Percentiles rank a stretch among this genome's conserved stretches.
Conservation (phyloP, 2,329 filamentous ascomycete genomes). For the Ploettnerulaceae sp. region DNA sequence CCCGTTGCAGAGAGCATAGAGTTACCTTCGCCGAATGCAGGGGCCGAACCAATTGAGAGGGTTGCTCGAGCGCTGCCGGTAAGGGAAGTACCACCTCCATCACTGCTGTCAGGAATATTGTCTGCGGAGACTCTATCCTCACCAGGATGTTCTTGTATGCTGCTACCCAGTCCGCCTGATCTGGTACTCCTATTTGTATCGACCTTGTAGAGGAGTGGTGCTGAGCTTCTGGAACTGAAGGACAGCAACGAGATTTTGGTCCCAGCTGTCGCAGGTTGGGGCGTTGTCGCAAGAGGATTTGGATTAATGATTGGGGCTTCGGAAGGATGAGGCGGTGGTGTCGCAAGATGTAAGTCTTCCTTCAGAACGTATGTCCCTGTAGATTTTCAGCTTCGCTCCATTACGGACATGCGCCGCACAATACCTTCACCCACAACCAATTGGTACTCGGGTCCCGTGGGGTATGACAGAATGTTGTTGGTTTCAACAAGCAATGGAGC, state of each 20-base stretch:
- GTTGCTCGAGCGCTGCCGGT: conserved; percentile 39
- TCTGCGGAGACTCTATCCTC: conserved; percentile 59
- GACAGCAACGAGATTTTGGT: conserved; percentile 74
- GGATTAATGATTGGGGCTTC: conserved; percentile 82
- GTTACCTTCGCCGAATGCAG: conserved; percentile 84
- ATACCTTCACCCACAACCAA: conserved; percentile 89
- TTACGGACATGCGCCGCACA: conserved; percentile 10
- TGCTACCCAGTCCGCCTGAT: conserved; percentile 40
- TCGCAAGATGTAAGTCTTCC: conserved; percentile 88
- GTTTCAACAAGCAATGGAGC: conserved; percentile 81
- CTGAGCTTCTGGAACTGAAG: conserved; percentile 31
- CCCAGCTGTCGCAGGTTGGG: conserved; percentile 77
- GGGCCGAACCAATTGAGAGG: conserved; percentile 39
- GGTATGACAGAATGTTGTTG: conserved; percentile 80
- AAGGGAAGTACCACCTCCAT: conserved; percentile 48
- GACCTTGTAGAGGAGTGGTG: conserved; percentile 51
- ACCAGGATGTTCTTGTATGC: conserved; percentile 57
- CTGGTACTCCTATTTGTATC: conserved; percentile 47
- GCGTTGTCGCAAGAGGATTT: conserved; percentile 83
- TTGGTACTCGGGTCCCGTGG: conserved; percentile 77
- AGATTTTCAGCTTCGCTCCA: conserved; percentile 14
- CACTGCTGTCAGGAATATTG: conserved; percentile 51
- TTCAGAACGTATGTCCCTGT: conserved; percentile 83
- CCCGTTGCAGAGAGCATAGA: conserved; percentile 59
- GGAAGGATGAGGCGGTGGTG: conserved; percentile 90